Base-by-base conservation (phyloP, 306 rosid species). In the Arachis stenosperma region DNA sequence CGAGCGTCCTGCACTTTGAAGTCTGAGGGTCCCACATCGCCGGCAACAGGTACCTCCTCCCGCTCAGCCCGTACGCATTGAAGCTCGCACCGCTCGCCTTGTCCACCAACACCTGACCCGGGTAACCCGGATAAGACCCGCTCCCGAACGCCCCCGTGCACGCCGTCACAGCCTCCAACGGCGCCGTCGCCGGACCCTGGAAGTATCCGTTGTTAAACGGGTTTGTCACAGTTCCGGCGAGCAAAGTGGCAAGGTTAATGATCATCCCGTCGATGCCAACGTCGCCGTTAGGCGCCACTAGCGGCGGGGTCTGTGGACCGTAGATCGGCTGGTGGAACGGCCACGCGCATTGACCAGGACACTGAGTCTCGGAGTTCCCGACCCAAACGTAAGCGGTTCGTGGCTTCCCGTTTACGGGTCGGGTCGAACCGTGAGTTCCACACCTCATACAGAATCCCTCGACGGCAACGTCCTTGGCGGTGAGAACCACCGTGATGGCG, bases 21-120 rank as follows among this genome's bases (percentile, higher is more conserved):
- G 81, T 71, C 68, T 82, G 86, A 0, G 98, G 98, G 88, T 94
- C 98, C 97, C 97, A 94, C 98, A 94, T 94, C 14, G 96, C 98
- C 1, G 98, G 98, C 43, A 94, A 22, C 0, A 94, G 79, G 7
- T 17, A 94, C 83, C 55, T 91, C 29, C 97, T 60, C 9, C 97
- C 98, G 12, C 84, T 88, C 1, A 39, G 79, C 6, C 98, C 97
- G 11, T 82, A 8, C 1, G 91, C 98, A 61, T 94, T 94, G 81
- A 75, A 94, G 71, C 98, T 91, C 36, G 97, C 90, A 9, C 97
- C 97, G 5, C 71, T 78, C 0, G 15, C 62, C 72, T 79, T 83
- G 6, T 94, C 98, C 48, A 77, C 86, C 3, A 91, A 33, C 0
- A 68, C 85, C 79, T 56, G 75, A 46, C 98, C 98, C 71, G 98